Conservation (phyloP, 768 basidiomycete genomes). For the Ephemerocybe angulata region DNA sequence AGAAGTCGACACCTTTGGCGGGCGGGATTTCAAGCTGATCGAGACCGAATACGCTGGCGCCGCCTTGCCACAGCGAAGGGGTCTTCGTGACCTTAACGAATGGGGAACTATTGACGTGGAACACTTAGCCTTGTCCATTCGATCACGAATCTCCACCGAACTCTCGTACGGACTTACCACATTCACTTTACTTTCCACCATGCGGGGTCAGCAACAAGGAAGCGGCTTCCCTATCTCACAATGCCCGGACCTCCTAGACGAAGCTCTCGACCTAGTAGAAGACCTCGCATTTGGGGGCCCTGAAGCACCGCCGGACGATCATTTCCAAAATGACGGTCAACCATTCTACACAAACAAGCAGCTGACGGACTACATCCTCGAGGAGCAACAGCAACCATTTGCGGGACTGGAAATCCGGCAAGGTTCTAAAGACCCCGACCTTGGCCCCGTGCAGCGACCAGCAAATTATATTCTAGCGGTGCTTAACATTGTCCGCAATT, state of each 20-base stretch:
- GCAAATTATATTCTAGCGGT: conserved; percentile 66
- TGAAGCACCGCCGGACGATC: conserved; percentile 27
- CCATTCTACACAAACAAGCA: conserved; percentile 62
- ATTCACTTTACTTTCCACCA: conserved; percentile 74
- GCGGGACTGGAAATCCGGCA: conserved; percentile 48
- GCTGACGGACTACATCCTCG: conserved; percentile 54
- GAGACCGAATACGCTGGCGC: conserved; percentile 55
- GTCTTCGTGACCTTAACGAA: conserved; percentile 71
- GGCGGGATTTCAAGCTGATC: conserved; percentile 69
- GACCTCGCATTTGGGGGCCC: conserved; percentile 67
- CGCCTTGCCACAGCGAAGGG: conserved; percentile 51
- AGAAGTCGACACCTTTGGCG: conserved; percentile 72
- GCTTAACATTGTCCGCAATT: conserved; percentile 81
- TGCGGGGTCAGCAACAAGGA: conserved; percentile 61
- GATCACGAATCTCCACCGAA: conserved; percentile 80
- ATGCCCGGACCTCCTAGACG: conserved; percentile 79
- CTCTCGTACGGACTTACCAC: conserved; percentile 89
- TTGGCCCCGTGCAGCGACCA: conserved; percentile 62
- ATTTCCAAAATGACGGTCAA: conserved; percentile 27
- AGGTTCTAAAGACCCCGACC: conserved; percentile 44
- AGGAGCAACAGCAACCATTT: conserved; percentile 58
- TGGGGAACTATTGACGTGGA: conserved; percentile 91
- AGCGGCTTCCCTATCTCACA: conserved; percentile 73
- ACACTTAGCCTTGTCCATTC: conserved; percentile 87
- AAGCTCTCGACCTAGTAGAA: conserved; percentile 82